Base-by-base conservation (phyloP, 2,329 filamentous ascomycete genomes). In the Fusarium sp. region DNA sequence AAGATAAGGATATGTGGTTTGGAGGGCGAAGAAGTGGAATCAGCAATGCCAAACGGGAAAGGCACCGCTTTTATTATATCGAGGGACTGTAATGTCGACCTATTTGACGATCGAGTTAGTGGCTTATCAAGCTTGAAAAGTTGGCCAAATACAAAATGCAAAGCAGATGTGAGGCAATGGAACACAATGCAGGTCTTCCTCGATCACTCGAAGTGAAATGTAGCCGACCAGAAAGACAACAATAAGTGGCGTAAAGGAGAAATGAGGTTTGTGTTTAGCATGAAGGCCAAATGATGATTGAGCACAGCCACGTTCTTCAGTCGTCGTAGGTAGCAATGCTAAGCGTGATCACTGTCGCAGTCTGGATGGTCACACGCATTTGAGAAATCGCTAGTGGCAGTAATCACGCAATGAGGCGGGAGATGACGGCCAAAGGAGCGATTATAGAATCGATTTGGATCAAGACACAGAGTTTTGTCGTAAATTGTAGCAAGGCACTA, bases 101-200 rank as follows among this genome's bases (percentile, higher is more conserved):
- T 77, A 64, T 77, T 67, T 74, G 64, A 77, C 69, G 51, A 27
- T 46, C 39, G 63, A 60, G 66, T 77, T 52, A 77, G 76, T 72
- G 57, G 27, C 52, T 59, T 63, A 48, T 65, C 60, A 73, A 38
- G 54, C 45, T 66, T 60, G 45, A 48, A 62, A 55, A 63, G 12
- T 42, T 42, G 45, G 41, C 19, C 42, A 70, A 60, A 57, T 54
- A 66, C 41, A 60, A 72, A 44, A 54, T 29, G 63, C 49, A 62
- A 66, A 63, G 45, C 23, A n/a, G 21, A 41, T 67, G 60, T 54
- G 49, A 69, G 44, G 41, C 59, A 35, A 38, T 37, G 54, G 60
- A 51, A 49, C 52, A 69, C 62, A 51, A 35, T 35, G 31, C 39
- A 48, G 48, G 48, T 29, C 23, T 51, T 56, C 62, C 63, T 54